phyloP scores from a whole-genome alignment of 2,329 filamentous ascomycete species.

The Chaetomiaceae sp. region DNA sequence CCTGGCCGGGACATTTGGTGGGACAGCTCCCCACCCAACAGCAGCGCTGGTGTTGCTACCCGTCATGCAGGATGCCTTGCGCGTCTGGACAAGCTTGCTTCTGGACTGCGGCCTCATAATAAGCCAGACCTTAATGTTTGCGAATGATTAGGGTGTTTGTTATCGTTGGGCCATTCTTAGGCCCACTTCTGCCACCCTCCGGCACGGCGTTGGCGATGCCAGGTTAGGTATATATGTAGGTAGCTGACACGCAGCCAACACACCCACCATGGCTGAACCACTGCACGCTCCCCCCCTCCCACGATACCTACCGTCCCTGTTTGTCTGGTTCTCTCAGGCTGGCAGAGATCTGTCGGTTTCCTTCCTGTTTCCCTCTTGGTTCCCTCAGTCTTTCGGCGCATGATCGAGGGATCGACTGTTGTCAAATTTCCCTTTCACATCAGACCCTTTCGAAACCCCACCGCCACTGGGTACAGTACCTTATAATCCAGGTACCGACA shows the following conservation, averaged over 20 bases:
- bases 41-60: slow-evolving; percentile 9
- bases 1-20: background rate
- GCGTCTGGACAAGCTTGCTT: slow-evolving; percentile 6
- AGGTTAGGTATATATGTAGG: slow-evolving; percentile 1
- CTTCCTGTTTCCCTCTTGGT: background rate
- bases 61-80: slow-evolving; percentile 16
- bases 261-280: background rate
- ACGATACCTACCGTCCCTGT: background rate
- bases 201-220: background rate
- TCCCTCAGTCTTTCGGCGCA: background rate
- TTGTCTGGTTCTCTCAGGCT: background rate
- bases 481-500: too few species aligned
- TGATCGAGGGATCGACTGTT: background rate
- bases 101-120: slow-evolving; percentile 10
- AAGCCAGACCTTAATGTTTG: slow-evolving; percentile 15
- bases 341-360: background rate
- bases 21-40: slow-evolving; percentile 13
- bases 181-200: background rate
- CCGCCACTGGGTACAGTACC: too few species aligned
- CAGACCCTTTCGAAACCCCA: too few species aligned
- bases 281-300: background rate
- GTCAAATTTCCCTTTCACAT: background rate
- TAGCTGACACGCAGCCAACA: slow-evolving; percentile 19
- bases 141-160: slow-evolving; percentile 16
- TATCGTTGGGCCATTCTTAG: slow-evolving; percentile 5